phyloP scores from a whole-genome alignment of 108 stramenopile genomes.

The Nannochloropsis granulata region DNA sequence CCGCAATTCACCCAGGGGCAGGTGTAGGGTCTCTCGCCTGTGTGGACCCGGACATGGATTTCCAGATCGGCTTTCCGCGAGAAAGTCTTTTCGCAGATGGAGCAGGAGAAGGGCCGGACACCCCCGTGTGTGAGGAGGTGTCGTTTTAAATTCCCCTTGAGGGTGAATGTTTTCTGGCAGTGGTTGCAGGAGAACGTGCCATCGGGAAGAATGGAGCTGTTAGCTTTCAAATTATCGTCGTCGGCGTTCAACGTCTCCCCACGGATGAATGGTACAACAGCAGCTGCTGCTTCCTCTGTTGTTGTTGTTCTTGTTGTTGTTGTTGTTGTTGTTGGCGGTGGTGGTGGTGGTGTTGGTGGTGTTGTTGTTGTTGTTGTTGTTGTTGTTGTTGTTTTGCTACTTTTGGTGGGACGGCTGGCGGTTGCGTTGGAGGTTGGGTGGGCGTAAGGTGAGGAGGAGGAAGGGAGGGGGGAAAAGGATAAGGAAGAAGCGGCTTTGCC shows the following conservation, averaged over 20 bases:
- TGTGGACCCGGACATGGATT: constrained; percentile 35
- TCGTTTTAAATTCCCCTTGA: constrained; percentile 9
- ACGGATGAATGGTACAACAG: no score
- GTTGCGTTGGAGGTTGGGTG: no score
- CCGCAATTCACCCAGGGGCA: not conserved
- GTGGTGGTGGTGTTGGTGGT: no score
- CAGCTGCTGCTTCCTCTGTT: no score
- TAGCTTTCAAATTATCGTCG: not conserved
- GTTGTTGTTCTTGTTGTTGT: no score
- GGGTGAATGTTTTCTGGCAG: constrained; percentile 1
- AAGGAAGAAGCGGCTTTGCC: no score
- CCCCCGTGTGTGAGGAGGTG: constrained; percentile 5
- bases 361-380: no score
- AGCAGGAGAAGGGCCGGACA: constrained; percentile 21
- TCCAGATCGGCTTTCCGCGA: constrained; percentile 21
- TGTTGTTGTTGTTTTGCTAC: no score
- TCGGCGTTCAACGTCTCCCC: not conserved
- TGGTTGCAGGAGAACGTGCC: constrained; percentile 6
- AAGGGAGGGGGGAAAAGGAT: no score
- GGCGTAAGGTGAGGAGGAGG: no score
- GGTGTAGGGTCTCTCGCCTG: constrained; percentile 23
- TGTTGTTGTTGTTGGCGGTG: no score
- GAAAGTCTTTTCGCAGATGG: constrained; percentile 28
- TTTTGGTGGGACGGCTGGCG: no score
- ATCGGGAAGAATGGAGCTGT: not conserved